These are phyloP conservation scores for Trichoderma semiorbis DNA, from an alignment of 2,329 filamentous ascomycete genomes.

Conservation along the genomic window DNA sequence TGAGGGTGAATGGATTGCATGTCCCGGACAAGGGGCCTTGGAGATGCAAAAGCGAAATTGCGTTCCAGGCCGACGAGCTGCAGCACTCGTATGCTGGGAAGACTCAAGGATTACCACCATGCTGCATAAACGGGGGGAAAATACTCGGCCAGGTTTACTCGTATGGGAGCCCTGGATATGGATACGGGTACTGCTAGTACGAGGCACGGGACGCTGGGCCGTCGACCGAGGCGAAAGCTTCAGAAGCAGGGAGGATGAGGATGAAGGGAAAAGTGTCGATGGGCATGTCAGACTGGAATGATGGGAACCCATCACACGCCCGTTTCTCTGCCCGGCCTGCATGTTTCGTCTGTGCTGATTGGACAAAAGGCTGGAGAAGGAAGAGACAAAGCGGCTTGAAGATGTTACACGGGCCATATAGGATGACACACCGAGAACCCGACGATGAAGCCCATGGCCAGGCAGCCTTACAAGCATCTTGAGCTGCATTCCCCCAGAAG, in stretches of 20 bases:
- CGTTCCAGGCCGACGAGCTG: not conserved
- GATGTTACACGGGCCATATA: not conserved
- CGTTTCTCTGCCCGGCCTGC: not conserved
- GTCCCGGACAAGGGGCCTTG: conserved; percentile 6
- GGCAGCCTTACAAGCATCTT: conserved; percentile 10
- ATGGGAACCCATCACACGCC: not conserved
- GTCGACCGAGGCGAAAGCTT: not conserved
- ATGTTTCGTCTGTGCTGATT: not conserved
- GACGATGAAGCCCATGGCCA: conserved; percentile 1
- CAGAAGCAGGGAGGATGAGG: not conserved
- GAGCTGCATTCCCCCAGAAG: conserved; percentile 1
- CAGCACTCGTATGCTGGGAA: not conserved
- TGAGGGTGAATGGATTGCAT: not conserved
- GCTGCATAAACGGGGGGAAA: conserved; percentile 3
- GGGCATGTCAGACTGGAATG: conserved; percentile 7
- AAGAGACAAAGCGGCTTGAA: not conserved
- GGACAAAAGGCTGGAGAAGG: not conserved
- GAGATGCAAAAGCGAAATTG: conserved; percentile 13
- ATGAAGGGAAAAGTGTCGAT: not conserved
- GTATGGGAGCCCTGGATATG: not conserved
- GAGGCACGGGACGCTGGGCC: not conserved
- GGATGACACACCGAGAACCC: not conserved
- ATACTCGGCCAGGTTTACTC: not conserved
- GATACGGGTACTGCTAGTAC: not conserved
- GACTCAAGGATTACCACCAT: conserved; percentile 1